Evolutionary conservation across 1,284 basidiomycete genomes (phyloP), one percentile per base, ranked within the genome.

Genomic region (Sutorius eximius): DNA sequence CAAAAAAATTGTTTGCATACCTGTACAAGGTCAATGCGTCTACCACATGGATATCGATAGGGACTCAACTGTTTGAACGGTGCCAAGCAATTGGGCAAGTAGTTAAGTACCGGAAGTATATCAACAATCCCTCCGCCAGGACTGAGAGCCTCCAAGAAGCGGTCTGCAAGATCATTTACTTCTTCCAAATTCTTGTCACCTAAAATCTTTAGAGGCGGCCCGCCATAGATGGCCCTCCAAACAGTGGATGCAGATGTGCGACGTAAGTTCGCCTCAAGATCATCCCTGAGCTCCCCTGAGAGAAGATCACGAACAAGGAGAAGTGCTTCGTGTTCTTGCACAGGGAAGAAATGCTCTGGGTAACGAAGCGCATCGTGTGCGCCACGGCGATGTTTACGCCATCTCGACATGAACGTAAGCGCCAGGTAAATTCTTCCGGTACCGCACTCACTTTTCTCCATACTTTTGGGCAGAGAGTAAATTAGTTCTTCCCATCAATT

Each of bases 241-340:
- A 57, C 27, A 13, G 48, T 51, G 15, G 56, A 57, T 3, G 56
- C 54, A 32, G 56, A 22, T 11, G 22, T 33, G 22, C 56, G 55
- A 16, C 56, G 56, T 18, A 57, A 46, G 40, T 57, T 56, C 8
- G 20, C 18, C 34, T 56, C 54, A 5, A 57, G 47, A 24, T 56
- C 33, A 12, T 47, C 46, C 18, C 40, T 56, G 22, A 36, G 24
- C 22, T 32, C 53, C 3, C 55, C 41, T 15, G 53, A 56, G 33
- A 45, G 11, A 24, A 56, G 46, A 16, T 49, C 46, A 16, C 37
- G 55, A 12, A 56, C 45, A 20, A 57, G 55, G 15, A 57, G 27
- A 18, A 57, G 38, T 8, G 55, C 55, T 27, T 57, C 55, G 22
- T 57, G 54, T 18, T 56, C 55, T 42, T 57, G 55, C 11, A 57